A percentile compares a stretch with the other conserved stretches of the same genome.
These are phyloP conservation scores for Magnolia kwangsiensis DNA, from an alignment of 164 flowering plant genomes.

Conservation along the genomic window DNA sequence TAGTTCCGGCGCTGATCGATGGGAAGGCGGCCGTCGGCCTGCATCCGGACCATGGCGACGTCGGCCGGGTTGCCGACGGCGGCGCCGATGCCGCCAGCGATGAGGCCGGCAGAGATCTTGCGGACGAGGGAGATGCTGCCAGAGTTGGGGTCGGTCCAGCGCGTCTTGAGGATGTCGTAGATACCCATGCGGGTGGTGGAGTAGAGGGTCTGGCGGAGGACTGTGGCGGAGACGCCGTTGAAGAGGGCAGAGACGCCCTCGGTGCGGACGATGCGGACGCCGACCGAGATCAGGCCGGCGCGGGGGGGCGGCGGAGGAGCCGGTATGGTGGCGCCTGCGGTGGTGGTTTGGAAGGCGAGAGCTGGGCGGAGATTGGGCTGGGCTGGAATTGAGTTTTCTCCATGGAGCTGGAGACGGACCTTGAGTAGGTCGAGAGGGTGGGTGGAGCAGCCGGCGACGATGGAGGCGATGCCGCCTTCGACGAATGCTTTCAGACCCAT, in stretches of 20 bases:
- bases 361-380: not conserved
- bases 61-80: constrained; percentile 93
- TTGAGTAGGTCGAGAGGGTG: constrained; percentile 77
- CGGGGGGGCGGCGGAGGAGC: constrained; percentile 27
- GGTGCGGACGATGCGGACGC: constrained; percentile 44
- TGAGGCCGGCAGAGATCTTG: constrained; percentile 61
- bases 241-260: constrained; percentile 68
- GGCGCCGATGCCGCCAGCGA: constrained; percentile 81
- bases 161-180: constrained; percentile 65
- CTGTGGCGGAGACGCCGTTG: constrained; percentile 87
- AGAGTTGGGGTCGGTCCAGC: constrained; percentile 63
- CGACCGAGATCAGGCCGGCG: constrained; percentile 53
- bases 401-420: constrained; percentile 76
- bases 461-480: constrained; percentile 71
- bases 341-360: not conserved
- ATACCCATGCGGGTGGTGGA: constrained; percentile 93
- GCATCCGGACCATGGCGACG: constrained; percentile 96
- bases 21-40: constrained; percentile 90
- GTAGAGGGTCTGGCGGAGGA: constrained; percentile 81
- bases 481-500: constrained; percentile 69
- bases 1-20: constrained; percentile 67
- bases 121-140: constrained; percentile 45
- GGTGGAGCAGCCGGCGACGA: constrained; percentile 68
- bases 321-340: not conserved
- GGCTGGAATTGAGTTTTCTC: constrained; percentile 31